These are phyloP conservation scores for Coemansia sp. DNA, from an alignment of 192 early-diverging fungal genomes.

Conservation along the genomic window DNA sequence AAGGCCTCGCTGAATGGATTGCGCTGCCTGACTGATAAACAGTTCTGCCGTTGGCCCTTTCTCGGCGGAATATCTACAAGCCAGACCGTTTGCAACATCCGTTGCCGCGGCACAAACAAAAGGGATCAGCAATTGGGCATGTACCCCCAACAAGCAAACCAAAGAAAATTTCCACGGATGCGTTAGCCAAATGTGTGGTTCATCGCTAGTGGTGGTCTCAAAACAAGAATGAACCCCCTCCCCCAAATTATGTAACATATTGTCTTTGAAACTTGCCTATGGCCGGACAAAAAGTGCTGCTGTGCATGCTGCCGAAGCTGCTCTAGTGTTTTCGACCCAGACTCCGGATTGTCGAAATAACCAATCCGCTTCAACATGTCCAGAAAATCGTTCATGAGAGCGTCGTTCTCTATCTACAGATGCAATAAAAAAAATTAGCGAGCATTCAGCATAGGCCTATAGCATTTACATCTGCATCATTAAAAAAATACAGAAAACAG, in stretches of 20 bases:
- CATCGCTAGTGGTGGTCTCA: background rate
- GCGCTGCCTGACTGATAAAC: conserved; percentile 3
- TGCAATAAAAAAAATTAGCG: background rate
- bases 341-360: background rate
- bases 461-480: background rate
- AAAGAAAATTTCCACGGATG: background rate
- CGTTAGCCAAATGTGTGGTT: background rate
- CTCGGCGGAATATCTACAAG: conserved; percentile 5
- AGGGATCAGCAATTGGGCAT: background rate
- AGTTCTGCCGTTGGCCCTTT: background rate
- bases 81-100: background rate
- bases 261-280: conserved; percentile 1
- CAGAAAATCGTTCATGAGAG: background rate
- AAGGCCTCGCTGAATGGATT: background rate
- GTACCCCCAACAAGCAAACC: background rate
- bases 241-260: background rate
- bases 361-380: background rate
- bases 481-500: background rate
- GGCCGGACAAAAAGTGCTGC: background rate
- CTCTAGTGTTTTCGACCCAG: background rate
- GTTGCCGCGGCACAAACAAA: background rate
- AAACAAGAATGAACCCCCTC: background rate
- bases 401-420: background rate
- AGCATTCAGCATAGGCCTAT: background rate
- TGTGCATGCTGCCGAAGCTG: background rate